Evolutionary conservation across 352 stramenopile genomes (phyloP).

Genomic region (Phytophthora macrochlamydospora): DNA sequence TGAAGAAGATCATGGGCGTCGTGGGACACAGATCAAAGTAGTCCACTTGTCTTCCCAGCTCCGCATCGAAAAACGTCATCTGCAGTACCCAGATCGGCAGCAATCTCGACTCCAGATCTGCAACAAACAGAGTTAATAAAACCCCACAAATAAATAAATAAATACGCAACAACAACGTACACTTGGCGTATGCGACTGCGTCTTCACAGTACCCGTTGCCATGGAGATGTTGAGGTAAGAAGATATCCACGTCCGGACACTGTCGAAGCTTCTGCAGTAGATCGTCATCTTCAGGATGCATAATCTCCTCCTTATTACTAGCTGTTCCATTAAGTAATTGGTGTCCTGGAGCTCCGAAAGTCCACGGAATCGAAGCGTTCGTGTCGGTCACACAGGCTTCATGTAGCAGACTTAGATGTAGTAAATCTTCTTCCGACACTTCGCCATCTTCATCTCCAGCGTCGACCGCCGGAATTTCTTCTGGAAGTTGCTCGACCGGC

Average conservation of each 20-base stretch:
- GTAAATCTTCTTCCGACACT: slow-evolving; percentile 28
- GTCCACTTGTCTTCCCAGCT: slow-evolving; percentile 26
- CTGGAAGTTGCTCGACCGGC: slow-evolving; percentile 1
- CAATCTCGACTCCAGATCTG: slow-evolving; percentile 48
- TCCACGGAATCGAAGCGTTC: slow-evolving; percentile 39
- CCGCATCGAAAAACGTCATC: slow-evolving; percentile 36
- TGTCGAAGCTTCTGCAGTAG: slow-evolving; percentile 53
- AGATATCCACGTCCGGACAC: slow-evolving; percentile 67
- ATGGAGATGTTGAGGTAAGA: slow-evolving; percentile 52
- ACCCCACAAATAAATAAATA: background rate
- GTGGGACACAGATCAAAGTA: slow-evolving; percentile 62
- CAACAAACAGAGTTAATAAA: background rate
- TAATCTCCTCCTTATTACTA: slow-evolving; percentile 18
- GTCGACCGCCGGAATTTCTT: background rate
- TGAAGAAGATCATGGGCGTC: slow-evolving; percentile 58
- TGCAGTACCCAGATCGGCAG: slow-evolving; percentile 54
- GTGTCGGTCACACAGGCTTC: slow-evolving; percentile 36
- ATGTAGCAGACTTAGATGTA: slow-evolving; percentile 47
- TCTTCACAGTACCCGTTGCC: slow-evolving; percentile 79
- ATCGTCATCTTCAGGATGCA: slow-evolving; percentile 39
- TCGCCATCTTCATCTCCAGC: slow-evolving; percentile 5
- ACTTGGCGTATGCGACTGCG: slow-evolving; percentile 62
- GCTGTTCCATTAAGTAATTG: slow-evolving; percentile 10
- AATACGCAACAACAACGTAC: slow-evolving; percentile 24
- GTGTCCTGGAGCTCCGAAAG: slow-evolving; percentile 23